A percentile compares a stretch with the other conserved stretches of the same genome.
These are phyloP conservation scores for Cyclotella sp. DNA, from an alignment of 108 stramenopile species.

Conservation along the genomic window DNA sequence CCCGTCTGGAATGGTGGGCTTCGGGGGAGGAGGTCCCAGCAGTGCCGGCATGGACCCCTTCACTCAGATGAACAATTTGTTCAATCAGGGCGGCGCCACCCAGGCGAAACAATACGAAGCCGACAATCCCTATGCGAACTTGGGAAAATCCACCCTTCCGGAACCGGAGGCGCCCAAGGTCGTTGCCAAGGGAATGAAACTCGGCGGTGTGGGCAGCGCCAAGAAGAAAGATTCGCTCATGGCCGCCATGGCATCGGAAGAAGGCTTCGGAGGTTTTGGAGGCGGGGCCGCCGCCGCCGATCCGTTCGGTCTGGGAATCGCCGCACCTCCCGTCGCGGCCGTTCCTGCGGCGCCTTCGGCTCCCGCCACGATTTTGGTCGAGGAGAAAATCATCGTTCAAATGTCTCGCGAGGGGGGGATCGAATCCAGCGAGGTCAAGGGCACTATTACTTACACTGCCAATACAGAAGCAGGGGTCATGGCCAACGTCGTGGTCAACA, in stretches of 20 bases:
- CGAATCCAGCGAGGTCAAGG: conserved; percentile 94
- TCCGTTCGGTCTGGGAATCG: conserved; percentile 57
- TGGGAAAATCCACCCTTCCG: conserved; percentile 57
- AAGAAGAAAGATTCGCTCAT: conserved; percentile 90
- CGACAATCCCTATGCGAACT: conserved; percentile 54
- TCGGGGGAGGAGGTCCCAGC: conserved; percentile 62
- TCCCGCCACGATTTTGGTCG: conserved; percentile 87
- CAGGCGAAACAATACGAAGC: conserved; percentile 42
- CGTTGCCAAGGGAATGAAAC: conserved; percentile 96
- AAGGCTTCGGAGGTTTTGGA: conserved; percentile 80
- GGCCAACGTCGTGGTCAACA: conserved; percentile 89
- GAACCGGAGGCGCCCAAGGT: conserved; percentile 71
- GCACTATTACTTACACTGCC: conserved; percentile 95
- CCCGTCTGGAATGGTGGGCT: conserved; percentile 65
- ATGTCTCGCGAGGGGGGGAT: conserved; percentile 96
- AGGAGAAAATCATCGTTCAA: conserved; percentile 90
- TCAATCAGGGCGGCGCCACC: conserved; percentile 28
- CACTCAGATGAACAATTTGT: conserved; percentile 52
- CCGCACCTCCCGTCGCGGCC: conserved; percentile 55
- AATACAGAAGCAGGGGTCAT: conserved; percentile 91
- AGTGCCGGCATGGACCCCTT: conserved; percentile 56
- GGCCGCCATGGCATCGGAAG: conserved; percentile 97
- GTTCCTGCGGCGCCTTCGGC: conserved; percentile 78
- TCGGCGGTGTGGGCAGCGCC: conserved; percentile 67
- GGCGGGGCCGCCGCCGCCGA: conserved; percentile 51